Percentiles rank a stretch among this genome's conserved stretches.
phyloP scores from a whole-genome alignment of 495 filamentous ascomycete species.

The Penicillium robsamsonii region DNA sequence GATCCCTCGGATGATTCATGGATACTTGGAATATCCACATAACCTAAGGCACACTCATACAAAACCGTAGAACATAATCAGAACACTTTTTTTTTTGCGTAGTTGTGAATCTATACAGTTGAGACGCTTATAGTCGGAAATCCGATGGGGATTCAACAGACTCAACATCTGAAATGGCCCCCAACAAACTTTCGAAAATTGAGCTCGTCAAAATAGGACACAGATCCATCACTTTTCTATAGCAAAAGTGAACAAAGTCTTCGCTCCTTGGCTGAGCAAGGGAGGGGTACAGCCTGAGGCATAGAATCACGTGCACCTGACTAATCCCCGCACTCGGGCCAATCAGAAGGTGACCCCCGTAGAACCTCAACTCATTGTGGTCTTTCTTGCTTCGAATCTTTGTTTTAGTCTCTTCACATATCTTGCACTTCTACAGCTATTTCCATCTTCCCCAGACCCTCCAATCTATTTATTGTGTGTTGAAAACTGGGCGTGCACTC shows the following conservation, averaged over 20 bases:
- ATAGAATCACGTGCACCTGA: slow-evolving; percentile 12
- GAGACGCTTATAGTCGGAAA: too few species aligned
- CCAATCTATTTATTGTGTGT: slow-evolving; percentile 12
- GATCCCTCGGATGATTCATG: too few species aligned
- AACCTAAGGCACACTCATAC: too few species aligned
- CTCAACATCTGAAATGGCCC: too few species aligned
- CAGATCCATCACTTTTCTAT: not conserved
- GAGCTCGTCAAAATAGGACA: not conserved
- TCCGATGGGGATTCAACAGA: too few species aligned
- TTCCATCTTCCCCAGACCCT: not conserved
- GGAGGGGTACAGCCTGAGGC: slow-evolving; percentile 11
- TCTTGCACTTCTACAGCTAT: slow-evolving; percentile 9
- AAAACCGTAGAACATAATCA: too few species aligned
- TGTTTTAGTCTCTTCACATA: slow-evolving; percentile 16
- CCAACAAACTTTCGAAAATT: not conserved
- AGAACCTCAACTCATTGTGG: slow-evolving; percentile 23
- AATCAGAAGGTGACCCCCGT: slow-evolving; percentile 19
- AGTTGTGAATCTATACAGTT: too few species aligned
- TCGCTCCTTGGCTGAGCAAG: not conserved
- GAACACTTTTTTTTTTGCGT: too few species aligned
- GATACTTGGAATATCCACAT: too few species aligned
- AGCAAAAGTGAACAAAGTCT: too few species aligned
- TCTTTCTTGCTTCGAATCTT: slow-evolving; percentile 20
- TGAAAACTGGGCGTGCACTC: slow-evolving; percentile 23
- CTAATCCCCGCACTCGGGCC: slow-evolving; percentile 8